Evolutionary conservation across 805 yeast genomes (phyloP).

Genomic region (Yamadazyma olivae): DNA sequence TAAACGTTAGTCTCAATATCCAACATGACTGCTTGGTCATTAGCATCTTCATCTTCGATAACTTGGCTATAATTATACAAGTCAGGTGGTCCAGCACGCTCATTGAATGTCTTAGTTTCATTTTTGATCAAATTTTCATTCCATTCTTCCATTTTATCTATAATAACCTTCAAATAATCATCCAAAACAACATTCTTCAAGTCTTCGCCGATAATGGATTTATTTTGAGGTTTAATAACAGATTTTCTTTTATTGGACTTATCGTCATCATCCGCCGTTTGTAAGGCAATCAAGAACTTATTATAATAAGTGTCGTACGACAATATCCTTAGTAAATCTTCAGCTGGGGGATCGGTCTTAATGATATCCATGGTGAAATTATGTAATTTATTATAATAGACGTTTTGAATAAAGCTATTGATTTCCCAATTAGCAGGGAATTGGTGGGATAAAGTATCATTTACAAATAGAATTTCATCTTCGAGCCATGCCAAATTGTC

Average conservation of each 20-base stretch:
- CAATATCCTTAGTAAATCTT: conserved; percentile 66
- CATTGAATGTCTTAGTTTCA: conserved; percentile 62
- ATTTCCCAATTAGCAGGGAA: conserved; percentile 79
- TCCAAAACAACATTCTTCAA: conserved; percentile 69
- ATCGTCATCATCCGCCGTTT: conserved; percentile 15
- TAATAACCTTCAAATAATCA: conserved; percentile 73
- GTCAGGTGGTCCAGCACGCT: conserved; percentile 73
- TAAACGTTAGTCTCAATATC: conserved; percentile 44
- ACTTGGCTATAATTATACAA: conserved; percentile 53
- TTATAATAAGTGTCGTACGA: conserved; percentile 71
- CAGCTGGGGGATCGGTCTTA: conserved; percentile 75
- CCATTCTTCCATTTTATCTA: conserved; percentile 83
- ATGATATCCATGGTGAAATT: conserved; percentile 61
- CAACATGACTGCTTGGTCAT: conserved; percentile 27
- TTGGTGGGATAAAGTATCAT: conserved; percentile 51
- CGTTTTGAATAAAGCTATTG: conserved; percentile 54
- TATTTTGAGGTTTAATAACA: conserved; percentile 23
- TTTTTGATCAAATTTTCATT: conserved; percentile 62
- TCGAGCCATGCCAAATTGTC: conserved; percentile 80
- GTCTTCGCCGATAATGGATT: conserved; percentile 65
- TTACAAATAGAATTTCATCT: conserved; percentile 69
- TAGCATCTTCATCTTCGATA: conserved; percentile 37
- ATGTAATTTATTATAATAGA: conserved; percentile 68
- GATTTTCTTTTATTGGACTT: conserved; percentile 16
- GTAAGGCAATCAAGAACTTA: conserved; percentile 28